Percentiles rank a stretch among this genome's conserved stretches.
phyloP scores from a whole-genome alignment of 176 grass and related monocot species.

The Oryza nivara region DNA sequence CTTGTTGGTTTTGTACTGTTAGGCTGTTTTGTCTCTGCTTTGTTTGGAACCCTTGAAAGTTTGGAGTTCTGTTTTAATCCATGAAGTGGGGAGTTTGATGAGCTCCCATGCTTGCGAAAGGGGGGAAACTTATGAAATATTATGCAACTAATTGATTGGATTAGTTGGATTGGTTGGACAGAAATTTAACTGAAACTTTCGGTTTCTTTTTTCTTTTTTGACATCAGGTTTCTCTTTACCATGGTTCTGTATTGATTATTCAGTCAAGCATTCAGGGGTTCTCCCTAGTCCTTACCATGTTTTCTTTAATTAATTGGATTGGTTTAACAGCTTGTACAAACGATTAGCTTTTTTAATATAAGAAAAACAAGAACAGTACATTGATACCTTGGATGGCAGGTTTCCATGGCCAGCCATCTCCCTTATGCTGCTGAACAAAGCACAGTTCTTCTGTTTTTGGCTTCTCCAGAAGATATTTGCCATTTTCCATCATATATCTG shows the following conservation, averaged over 20 bases:
- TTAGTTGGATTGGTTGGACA: constrained; percentile 29
- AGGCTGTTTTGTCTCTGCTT: constrained; percentile 24
- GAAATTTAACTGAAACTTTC: neutral
- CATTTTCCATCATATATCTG: neutral
- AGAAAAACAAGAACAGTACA: neutral
- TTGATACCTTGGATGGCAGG: constrained; percentile 5
- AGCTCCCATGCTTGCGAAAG: constrained; percentile 5
- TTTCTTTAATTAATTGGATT: constrained; percentile 22
- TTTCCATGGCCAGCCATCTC: neutral
- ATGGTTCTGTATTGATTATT: neutral
- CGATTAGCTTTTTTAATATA: neutral
- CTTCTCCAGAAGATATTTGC: neutral
- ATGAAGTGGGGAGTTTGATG: constrained; percentile 19
- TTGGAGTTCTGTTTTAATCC: neutral
- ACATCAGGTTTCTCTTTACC: too few species aligned
- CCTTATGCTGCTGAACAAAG: constrained; percentile 3
- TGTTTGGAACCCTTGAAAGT: neutral
- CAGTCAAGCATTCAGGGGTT: neutral
- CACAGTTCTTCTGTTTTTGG: neutral
- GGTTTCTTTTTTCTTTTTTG: neutral
- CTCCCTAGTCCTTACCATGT: neutral
- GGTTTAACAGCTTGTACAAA: neutral
- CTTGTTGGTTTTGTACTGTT: constrained; percentile 30
- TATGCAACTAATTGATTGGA: constrained; percentile 9
- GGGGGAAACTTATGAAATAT: neutral